Percentiles rank a stretch among this genome's conserved stretches.
phyloP scores from a whole-genome alignment of 176 grass and related monocot species.

The Phoenix roebelenii region DNA sequence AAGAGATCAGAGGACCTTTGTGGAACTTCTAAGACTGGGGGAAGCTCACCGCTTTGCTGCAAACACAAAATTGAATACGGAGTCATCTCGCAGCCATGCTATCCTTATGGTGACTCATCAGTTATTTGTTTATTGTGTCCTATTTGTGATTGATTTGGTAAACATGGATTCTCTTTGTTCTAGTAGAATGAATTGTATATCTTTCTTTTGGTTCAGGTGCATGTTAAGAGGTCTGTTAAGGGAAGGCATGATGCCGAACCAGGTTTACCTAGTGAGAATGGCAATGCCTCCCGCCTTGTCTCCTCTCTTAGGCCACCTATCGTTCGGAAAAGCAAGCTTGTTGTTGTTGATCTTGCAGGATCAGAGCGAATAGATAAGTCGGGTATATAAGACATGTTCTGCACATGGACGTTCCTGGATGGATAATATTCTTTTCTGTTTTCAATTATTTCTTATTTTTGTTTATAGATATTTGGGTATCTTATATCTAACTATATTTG shows the following conservation, averaged over 20 bases:
- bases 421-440: too few relatives aligned
- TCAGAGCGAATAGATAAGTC: conserved; percentile 97
- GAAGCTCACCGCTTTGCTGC: conserved; percentile 93
- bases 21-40: conserved; percentile 87
- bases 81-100: conserved; percentile 96
- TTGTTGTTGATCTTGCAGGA: conserved; percentile 95
- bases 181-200: background rate
- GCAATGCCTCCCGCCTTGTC: conserved; percentile 65
- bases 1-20: conserved; percentile 87
- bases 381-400: conserved; percentile 28
- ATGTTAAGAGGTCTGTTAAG: conserved; percentile 86
- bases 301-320: conserved; percentile 78
- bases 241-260: conserved; percentile 62
- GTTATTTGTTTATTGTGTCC: conserved; percentile 15
- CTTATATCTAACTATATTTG: too few relatives aligned
- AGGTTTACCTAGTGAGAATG: conserved; percentile 67
- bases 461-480: too few relatives aligned
- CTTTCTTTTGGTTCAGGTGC: conserved; percentile 45
- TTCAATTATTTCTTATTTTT: too few relatives aligned
- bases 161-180: conserved; percentile 1
- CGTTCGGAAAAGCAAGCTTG: conserved; percentile 94
- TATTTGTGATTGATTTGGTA: conserved; percentile 1
- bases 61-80: conserved; percentile 96
- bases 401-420: conserved; percentile 7
- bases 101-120: conserved; percentile 71